Evolutionary conservation across 2,329 filamentous ascomycete species (phyloP).

Genomic region (Fonsecaea pugnacius): DNA sequence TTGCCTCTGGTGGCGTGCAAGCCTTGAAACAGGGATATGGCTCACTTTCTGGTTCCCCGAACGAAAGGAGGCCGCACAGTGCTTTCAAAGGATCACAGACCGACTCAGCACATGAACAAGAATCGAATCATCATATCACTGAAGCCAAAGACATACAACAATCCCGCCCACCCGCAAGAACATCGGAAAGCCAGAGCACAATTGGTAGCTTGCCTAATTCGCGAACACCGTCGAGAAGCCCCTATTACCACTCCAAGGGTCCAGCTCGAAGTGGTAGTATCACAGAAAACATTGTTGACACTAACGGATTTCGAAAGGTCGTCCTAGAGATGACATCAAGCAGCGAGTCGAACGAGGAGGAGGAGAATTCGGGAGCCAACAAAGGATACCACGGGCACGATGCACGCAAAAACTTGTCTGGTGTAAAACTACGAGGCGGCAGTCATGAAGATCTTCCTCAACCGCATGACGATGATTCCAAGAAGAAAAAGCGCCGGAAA

Average conservation of each 20-base stretch:
- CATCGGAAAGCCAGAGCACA: slow-evolving; percentile 34
- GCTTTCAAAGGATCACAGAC: slow-evolving; percentile 38
- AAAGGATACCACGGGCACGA: slow-evolving; percentile 19
- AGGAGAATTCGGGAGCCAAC: slow-evolving; percentile 33
- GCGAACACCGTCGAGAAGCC: slow-evolving; percentile 39
- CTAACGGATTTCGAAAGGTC: slow-evolving; percentile 74
- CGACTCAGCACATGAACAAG: slow-evolving; percentile 4
- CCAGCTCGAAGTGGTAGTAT: slow-evolving; percentile 74
- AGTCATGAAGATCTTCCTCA: slow-evolving; percentile 4
- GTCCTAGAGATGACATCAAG: slow-evolving; percentile 71
- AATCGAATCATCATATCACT: background rate
- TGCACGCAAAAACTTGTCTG: slow-evolving; percentile 2
- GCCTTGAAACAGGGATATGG: slow-evolving; percentile 63
- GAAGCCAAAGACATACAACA: slow-evolving; percentile 6
- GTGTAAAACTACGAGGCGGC: slow-evolving; percentile 15
- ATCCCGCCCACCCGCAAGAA: slow-evolving; percentile 22
- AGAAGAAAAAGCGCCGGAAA: slow-evolving; percentile 33
- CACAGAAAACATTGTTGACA: slow-evolving; percentile 76
- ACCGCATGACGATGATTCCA: slow-evolving; percentile 15
- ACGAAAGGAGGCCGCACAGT: slow-evolving; percentile 33
- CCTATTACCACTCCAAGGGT: slow-evolving; percentile 49
- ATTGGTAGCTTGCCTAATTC: slow-evolving; percentile 36
- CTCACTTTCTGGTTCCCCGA: slow-evolving; percentile 39
- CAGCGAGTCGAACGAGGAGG: slow-evolving; percentile 50
- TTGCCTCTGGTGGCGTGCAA: slow-evolving; percentile 68